These are phyloP conservation scores for Mycothermus thermophilus DNA, from an alignment of 495 filamentous ascomycete genomes.

Conservation along the genomic window DNA sequence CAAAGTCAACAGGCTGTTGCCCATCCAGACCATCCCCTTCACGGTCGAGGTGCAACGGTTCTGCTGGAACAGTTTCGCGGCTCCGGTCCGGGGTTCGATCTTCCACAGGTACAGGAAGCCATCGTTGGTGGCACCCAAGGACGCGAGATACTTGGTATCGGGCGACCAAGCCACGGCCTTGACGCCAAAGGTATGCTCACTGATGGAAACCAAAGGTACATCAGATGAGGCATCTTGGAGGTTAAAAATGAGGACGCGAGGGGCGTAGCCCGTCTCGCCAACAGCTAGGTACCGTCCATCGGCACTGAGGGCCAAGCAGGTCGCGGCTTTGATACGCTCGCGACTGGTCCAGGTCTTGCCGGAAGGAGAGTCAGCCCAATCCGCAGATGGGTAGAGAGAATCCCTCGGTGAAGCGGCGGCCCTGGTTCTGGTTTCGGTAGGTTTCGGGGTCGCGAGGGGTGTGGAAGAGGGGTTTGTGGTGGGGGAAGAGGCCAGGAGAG, in stretches of 20 bases:
- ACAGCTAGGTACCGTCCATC: constrained; percentile 84
- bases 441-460: constrained; percentile 49
- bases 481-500: constrained; percentile 39
- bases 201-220: constrained; percentile 67
- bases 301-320: constrained; percentile 80
- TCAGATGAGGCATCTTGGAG: constrained; percentile 66
- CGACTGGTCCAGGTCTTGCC: constrained; percentile 66
- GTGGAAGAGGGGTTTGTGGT: constrained; percentile 26
- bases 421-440: constrained; percentile 49
- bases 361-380: constrained; percentile 46
- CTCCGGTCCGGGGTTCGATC: constrained; percentile 67
- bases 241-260: constrained; percentile 79
- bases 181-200: constrained; percentile 84
- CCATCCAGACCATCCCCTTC: constrained; percentile 80
- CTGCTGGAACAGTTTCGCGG: constrained; percentile 74
- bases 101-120: constrained; percentile 90
- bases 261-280: constrained; percentile 91
- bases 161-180: constrained; percentile 77
- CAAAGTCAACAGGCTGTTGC: constrained; percentile 44
- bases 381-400: constrained; percentile 28
- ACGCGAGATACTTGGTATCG: constrained; percentile 77
- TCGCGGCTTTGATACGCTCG: constrained; percentile 88
- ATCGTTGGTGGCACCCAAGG: constrained; percentile 76
- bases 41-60: constrained; percentile 85
- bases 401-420: constrained; percentile 43